These are phyloP conservation scores for Neurospora africana DNA, from an alignment of 495 filamentous ascomycete species.

Conservation along the genomic window DNA sequence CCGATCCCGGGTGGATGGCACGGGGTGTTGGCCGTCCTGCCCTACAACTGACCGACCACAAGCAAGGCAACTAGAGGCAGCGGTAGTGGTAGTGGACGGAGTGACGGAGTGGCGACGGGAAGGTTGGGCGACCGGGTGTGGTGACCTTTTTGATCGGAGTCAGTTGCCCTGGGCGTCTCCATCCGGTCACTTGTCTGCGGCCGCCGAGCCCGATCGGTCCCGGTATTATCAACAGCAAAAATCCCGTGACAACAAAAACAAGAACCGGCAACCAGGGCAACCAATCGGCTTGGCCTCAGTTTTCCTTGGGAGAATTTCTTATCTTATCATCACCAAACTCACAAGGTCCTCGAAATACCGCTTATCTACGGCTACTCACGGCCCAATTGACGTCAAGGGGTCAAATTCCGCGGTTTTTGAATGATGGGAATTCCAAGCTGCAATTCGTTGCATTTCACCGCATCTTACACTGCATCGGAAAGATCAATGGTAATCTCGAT, in stretches of 20 bases:
- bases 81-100: neutral
- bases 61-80: neutral
- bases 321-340: neutral
- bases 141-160: neutral
- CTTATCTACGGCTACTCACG: slow-evolving; percentile 19
- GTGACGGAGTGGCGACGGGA: neutral
- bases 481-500: slow-evolving; percentile 1
- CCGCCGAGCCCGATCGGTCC: neutral
- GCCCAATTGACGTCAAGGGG: slow-evolving; percentile 12
- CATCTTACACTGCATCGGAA: neutral
- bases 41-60: neutral
- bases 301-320: too few species aligned
- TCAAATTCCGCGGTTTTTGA: slow-evolving; percentile 6
- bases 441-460: neutral
- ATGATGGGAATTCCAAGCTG: neutral
- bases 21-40: neutral
- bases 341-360: neutral
- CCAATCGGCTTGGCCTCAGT: neutral
- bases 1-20: neutral
- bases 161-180: neutral
- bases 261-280: neutral
- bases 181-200: neutral
- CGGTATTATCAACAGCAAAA: neutral
- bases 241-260: neutral
- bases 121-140: neutral